phyloP scores from a whole-genome alignment of 2,329 filamentous ascomycete genomes.

The Cephalotrichum gorgonifer region DNA sequence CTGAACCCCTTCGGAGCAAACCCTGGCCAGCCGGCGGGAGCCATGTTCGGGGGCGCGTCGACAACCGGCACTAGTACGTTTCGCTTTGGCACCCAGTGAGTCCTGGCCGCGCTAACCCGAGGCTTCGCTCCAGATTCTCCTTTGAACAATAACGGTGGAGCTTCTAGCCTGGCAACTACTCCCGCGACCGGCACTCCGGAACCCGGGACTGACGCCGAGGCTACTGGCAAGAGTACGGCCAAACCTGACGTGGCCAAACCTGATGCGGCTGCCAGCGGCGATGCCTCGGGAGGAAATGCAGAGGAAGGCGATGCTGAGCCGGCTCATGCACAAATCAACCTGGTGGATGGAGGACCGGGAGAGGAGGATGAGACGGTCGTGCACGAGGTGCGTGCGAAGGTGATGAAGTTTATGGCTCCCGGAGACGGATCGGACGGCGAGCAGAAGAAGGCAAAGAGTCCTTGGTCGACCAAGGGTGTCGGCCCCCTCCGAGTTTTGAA shows the following conservation, averaged over 20 bases:
- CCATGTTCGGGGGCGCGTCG: constrained; percentile 29
- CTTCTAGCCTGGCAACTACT: constrained; percentile 51
- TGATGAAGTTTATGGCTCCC: constrained; percentile 47
- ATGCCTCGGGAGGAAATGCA: constrained; percentile 5
- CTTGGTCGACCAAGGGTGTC: constrained; percentile 61
- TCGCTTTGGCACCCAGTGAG: constrained; percentile 1
- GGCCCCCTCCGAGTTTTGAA: constrained; percentile 64
- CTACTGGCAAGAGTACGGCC: background rate
- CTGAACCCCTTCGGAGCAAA: constrained; percentile 10
- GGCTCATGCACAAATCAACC: constrained; percentile 58
- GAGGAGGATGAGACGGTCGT: constrained; percentile 64
- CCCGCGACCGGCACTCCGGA: constrained; percentile 49
- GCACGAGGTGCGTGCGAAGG: constrained; percentile 62
- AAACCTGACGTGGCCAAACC: background rate
- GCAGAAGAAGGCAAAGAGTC: constrained; percentile 33
- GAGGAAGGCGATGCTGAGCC: constrained; percentile 42
- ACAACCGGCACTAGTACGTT: constrained; percentile 36
- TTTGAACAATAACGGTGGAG: constrained; percentile 41
- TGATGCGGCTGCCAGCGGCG: background rate
- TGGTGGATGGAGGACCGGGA: constrained; percentile 55
- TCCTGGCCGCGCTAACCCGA: constrained; percentile 27
- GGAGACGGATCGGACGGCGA: constrained; percentile 31
- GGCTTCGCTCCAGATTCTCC: constrained; percentile 37
- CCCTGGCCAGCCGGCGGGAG: constrained; percentile 12
- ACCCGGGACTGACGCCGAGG: constrained; percentile 30